Evolutionary conservation across 345 rosid genomes (phyloP), one percentile per base, ranked within the genome.

Genomic region (Rhizophora apiculata): DNA sequence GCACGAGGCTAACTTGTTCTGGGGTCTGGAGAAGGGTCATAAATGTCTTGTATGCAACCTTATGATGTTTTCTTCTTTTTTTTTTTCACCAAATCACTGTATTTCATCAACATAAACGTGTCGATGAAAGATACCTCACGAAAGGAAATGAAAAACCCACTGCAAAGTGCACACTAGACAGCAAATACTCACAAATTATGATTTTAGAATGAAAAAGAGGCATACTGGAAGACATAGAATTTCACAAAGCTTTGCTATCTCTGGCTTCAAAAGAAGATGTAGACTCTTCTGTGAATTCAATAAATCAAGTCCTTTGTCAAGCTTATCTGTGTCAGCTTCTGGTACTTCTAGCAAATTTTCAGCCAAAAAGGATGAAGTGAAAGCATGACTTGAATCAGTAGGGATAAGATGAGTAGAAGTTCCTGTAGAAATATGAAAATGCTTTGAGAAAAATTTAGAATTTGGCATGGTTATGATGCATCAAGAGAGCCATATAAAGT

Each of bases 171-270:
- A 43, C 49, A 43, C 49, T 13, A 13, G 49, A 5, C 49, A 43
- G 19, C 49, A 43, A 3, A 43, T 13, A 13, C 49, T 43, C 49
- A n/a, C 65, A 73, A 65, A 19, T 67, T 72, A 71, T 54, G 52
- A 72, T 53, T 34, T 34, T 62, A 69, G 52, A 67, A 66, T 67
- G 60, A 58, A 61, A 77, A 51, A 22, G 69, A 56, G 51, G 69
- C 88, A 78, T 82, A 95, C 98, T 51, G 89, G 78, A 62, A 90
- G 85, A 63, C 70, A 76, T 62, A 91, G 76, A 72, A 83, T 78
- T 81, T 84, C 80, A 80, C 89, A 79, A 69, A 95, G 97, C 78
- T 79, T 83, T 65, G 83, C 80, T 39, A 88, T 80, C 68, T 82
- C 82, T 53, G 81, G 88, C 87, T 84, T 86, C 79, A 90, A 80